Evolutionary conservation across 768 basidiomycete genomes (phyloP).

Genomic region (Lactarius trivialis): DNA sequence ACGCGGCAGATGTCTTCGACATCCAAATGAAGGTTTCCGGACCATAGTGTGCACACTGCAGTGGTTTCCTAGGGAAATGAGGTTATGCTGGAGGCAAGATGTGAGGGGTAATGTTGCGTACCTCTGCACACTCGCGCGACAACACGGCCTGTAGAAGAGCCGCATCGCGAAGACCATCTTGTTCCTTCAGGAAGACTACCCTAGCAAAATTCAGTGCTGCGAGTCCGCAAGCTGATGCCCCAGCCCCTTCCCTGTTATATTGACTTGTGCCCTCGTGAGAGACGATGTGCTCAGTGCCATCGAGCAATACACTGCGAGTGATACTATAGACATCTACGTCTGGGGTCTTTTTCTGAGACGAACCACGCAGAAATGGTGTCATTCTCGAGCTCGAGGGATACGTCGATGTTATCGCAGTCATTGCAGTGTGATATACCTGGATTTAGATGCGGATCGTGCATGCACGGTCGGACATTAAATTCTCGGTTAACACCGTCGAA

Average conservation of each 20-base stretch:
- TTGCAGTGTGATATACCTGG: not conserved
- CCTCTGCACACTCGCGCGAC: conserved; percentile 33
- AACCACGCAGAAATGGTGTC: conserved; percentile 27
- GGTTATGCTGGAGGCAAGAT: not conserved
- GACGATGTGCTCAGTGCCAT: conserved; percentile 32
- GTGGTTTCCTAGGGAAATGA: conserved; percentile 42
- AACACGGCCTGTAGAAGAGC: conserved; percentile 33
- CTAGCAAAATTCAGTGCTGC: conserved; percentile 61
- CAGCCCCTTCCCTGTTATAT: conserved; percentile 36
- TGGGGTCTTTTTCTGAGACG: not conserved
- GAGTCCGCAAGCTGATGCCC: conserved; percentile 55
- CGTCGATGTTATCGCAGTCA: not conserved
- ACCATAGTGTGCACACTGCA: conserved; percentile 52
- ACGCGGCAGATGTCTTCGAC: conserved; percentile 45
- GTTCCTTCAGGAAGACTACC: conserved; percentile 37
- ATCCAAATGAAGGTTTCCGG: conserved; percentile 45
- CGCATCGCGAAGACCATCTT: conserved; percentile 27
- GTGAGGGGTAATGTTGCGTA: conserved; percentile 21
- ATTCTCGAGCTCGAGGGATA: conserved; percentile 30
- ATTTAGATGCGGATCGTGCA: not conserved
- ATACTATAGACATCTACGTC: not conserved
- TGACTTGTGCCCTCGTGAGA: conserved; percentile 51
- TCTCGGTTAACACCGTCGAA: not conserved
- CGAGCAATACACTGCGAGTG: conserved; percentile 10
- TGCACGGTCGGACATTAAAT: not conserved